Conservation (phyloP, 2,329 filamentous ascomycete species). For the Arthrobotrys megalospora region DNA sequence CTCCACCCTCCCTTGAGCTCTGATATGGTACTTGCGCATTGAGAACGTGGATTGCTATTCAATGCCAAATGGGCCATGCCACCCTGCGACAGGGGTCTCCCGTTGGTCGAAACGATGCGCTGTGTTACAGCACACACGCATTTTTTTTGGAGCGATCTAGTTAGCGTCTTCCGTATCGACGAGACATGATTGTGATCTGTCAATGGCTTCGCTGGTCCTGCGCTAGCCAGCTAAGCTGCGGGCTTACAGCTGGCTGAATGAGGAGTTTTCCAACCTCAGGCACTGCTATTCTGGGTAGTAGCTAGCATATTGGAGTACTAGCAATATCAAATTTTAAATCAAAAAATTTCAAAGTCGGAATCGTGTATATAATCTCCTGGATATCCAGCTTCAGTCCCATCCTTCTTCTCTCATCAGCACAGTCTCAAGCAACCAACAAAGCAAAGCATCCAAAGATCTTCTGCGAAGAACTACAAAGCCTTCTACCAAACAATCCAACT, state of each 20-base stretch:
- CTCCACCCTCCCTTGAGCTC: conserved; percentile 22
- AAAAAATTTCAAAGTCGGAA: conserved; percentile 57
- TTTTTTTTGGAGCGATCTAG: conserved; percentile 28
- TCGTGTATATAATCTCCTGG: conserved; percentile 54
- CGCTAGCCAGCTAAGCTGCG: conserved; percentile 55
- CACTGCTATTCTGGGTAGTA: conserved; percentile 8
- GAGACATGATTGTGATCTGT: conserved; percentile 58
- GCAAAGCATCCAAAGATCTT: conserved; percentile 44
- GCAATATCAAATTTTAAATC: conserved; percentile 2
- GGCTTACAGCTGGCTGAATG: conserved; percentile 34
- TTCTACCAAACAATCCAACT: conserved; percentile 11
- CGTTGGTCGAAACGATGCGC: conserved; percentile 50
- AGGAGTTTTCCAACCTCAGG: conserved; percentile 5
- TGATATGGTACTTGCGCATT: conserved; percentile 7
- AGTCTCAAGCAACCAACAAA: conserved; percentile 55
- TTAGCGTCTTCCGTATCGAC: conserved; percentile 39
- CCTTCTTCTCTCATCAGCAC: conserved; percentile 52
- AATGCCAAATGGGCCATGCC: conserved; percentile 34
- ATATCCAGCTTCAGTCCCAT: conserved; percentile 42
- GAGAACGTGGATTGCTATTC: conserved; percentile 41
- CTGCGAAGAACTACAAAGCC: conserved; percentile 54
- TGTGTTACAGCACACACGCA: conserved; percentile 61
- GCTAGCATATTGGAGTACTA: conserved; percentile 7
- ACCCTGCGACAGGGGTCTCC: conserved; percentile 20
- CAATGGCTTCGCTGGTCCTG: conserved; percentile 45